Conservation (phyloP, 768 basidiomycete species). For the Suillus tomentosus region DNA sequence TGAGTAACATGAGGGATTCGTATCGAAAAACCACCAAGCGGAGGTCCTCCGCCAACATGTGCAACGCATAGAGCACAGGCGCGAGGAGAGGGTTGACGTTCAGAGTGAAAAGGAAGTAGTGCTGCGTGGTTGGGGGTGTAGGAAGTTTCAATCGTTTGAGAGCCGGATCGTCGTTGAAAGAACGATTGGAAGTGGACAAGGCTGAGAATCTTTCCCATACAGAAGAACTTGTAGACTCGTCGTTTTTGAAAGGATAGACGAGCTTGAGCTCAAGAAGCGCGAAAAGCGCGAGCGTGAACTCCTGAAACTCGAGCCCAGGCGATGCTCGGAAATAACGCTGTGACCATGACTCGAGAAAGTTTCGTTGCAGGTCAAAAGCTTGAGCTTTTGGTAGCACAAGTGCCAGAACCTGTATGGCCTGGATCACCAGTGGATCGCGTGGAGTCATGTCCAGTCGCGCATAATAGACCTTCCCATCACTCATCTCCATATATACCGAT, state of each 20-base stretch:
- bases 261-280: constrained; percentile 45
- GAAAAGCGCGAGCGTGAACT: constrained; percentile 55
- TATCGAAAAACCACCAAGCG: constrained; percentile 60
- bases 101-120: constrained; percentile 25
- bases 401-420: constrained; percentile 64
- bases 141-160: constrained; percentile 48
- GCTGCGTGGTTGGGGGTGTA: constrained; percentile 27
- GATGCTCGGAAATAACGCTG: constrained; percentile 41
- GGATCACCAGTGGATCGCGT: constrained; percentile 53
- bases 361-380: constrained; percentile 56
- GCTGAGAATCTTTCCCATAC: constrained; percentile 53
- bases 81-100: constrained; percentile 51
- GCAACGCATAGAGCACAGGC: constrained; percentile 70
- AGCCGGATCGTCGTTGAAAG: constrained; percentile 62
- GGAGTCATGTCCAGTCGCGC: constrained; percentile 58
- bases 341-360: constrained; percentile 63
- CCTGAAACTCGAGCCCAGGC: constrained; percentile 56
- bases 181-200: constrained; percentile 42
- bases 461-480: constrained; percentile 49
- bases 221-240: constrained; percentile 16
- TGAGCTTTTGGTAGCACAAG: constrained; percentile 56
- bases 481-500: constrained; percentile 53
- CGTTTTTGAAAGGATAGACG: constrained; percentile 22
- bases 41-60: constrained; percentile 75
- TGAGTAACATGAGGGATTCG: constrained; percentile 55